phyloP scores from a whole-genome alignment of 2,329 filamentous ascomycete species.

The Beauveria bassiana region DNA sequence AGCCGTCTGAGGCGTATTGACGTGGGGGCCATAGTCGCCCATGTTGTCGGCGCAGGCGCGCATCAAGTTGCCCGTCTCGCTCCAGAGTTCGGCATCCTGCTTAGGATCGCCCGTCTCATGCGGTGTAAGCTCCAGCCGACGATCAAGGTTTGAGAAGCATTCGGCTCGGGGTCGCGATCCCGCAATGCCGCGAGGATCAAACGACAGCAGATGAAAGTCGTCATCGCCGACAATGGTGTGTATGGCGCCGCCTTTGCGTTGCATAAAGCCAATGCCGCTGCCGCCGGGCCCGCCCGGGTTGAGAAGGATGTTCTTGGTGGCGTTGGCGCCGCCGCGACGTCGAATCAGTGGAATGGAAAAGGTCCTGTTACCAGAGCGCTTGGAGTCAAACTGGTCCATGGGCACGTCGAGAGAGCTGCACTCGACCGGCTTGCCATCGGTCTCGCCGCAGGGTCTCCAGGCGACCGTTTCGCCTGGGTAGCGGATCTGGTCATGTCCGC shows the following conservation, averaged over 20 bases:
- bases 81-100: constrained; percentile 29
- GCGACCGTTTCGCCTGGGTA: constrained; percentile 29
- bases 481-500: background rate
- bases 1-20: constrained; percentile 16
- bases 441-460: constrained; percentile 32
- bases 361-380: constrained; percentile 26
- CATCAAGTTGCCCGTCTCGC: constrained; percentile 30
- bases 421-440: constrained; percentile 29
- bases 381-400: constrained; percentile 36
- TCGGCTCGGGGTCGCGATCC: constrained; percentile 22
- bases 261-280: constrained; percentile 33
- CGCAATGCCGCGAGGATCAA: constrained; percentile 39
- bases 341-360: constrained; percentile 39
- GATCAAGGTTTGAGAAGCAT: constrained; percentile 31
- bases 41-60: constrained; percentile 3
- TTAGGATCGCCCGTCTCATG: constrained; percentile 19
- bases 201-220: constrained; percentile 35
- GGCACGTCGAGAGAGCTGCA: constrained; percentile 37
- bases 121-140: constrained; percentile 21
- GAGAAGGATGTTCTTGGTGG: constrained; percentile 35
- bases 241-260: constrained; percentile 28
- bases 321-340: constrained; percentile 33
- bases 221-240: constrained; percentile 32
- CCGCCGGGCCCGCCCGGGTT: constrained; percentile 43
- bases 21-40: constrained; percentile 10